Evolutionary conservation across 78 protist species (phyloP).

Genomic region (Anaeramoeba flamelloides): DNA sequence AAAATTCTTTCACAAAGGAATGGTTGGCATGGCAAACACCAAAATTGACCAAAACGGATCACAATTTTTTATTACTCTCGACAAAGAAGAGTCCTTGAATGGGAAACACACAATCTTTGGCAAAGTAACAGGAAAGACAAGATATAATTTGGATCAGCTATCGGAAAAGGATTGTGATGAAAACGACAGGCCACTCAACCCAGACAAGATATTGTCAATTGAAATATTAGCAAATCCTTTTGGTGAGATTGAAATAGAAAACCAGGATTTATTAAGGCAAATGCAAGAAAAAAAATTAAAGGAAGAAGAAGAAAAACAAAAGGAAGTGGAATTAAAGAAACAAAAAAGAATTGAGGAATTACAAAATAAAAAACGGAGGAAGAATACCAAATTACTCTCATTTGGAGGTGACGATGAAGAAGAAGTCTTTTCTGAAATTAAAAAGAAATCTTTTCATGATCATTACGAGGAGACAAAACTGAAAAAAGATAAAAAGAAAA

Average conservation of each 20-base stretch:
- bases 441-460: background rate
- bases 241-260: conserved; percentile 56
- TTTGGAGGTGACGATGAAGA: conserved; percentile 34
- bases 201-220: conserved; percentile 28
- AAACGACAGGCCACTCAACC: conserved; percentile 55
- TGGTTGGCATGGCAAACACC: conserved; percentile 39
- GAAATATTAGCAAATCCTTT: conserved; percentile 70
- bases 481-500: background rate
- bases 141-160: conserved; percentile 42
- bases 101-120: conserved; percentile 78
- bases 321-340: background rate
- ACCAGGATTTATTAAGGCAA: background rate
- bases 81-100: conserved; percentile 39
- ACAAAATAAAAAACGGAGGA: background rate
- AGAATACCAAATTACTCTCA: background rate
- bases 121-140: conserved; percentile 51
- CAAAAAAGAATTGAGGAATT: conserved; percentile 3
- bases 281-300: background rate
- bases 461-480: background rate
- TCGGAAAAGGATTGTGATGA: conserved; percentile 48
- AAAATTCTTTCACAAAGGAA: conserved; percentile 34
- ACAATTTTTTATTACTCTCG: conserved; percentile 81
- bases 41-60: conserved; percentile 30
- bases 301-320: background rate
- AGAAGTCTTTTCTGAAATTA: conserved; percentile 1